Base-by-base conservation (phyloP, 208 protist species). In the Crithidia sp. region DNA sequence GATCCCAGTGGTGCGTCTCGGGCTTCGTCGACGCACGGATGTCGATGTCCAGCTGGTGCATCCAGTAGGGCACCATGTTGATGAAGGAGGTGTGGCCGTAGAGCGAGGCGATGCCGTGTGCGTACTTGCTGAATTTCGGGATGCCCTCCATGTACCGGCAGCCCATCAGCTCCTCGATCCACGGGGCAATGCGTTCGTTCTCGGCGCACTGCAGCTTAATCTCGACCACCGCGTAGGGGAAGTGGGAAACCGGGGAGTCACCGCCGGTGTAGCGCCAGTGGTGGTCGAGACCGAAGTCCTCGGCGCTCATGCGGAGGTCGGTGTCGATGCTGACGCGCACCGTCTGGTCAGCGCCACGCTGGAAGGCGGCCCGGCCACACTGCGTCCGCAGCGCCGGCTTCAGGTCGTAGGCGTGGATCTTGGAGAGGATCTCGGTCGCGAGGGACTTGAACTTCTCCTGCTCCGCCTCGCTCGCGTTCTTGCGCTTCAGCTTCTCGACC, bases 71-170 rank as follows among this genome's bases (percentile, higher is more conserved):
- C 28, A 96, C 86, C 88, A 96, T 93, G 63, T 83, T 85, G 67
- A 96, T 96, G 77, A 89, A 88, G 28, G 85, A 82, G 56, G 92
- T 95, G 77, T 94, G 89, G 6, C 92, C 92, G 76, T 95, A 96
- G 28, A 96, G 79, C 4, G 87, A 84, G 55, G 92, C 92, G 72
- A 95, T 94, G 66, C 92, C 92, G 74, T 96, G 92, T 6, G 87
- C 88, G 74, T 96, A 96, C 77, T 96, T 96, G 77, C 88, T 94
- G 67, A 94, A 96, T 74, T 96, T 96, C 36, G 90, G 90, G 7
- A 95, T 76, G 69, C 88, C 87, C 72, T 96, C 92, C 92, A 96
- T 96, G 83, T 91, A 90, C 17, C 92, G 85, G 68, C 92, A 96
- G 41, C 81, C 69, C 92, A 96, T 96, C 60, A 96, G 77, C 77